phyloP scores from a whole-genome alignment of 371 early-diverging fungal species.

The Mucor irregularis region DNA sequence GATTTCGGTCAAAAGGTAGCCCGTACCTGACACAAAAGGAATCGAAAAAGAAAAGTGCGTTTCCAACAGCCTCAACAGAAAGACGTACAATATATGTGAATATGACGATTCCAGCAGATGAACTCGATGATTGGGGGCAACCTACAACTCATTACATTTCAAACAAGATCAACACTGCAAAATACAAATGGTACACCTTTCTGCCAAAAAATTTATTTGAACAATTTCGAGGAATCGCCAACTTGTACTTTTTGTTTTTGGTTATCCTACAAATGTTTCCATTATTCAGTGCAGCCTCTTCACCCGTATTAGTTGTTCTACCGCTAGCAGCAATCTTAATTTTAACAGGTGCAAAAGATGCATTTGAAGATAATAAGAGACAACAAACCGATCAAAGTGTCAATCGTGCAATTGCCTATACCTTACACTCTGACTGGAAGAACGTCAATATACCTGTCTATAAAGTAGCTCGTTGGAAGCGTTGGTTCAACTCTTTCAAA shows the following conservation, averaged over 20 bases:
- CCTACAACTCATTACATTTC: slow-evolving; percentile 32
- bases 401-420: slow-evolving; percentile 60
- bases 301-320: slow-evolving; percentile 79
- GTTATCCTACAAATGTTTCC: slow-evolving; percentile 87
- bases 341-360: slow-evolving; percentile 93
- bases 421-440: slow-evolving; percentile 52
- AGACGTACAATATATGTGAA: slow-evolving; percentile 49
- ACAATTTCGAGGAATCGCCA: slow-evolving; percentile 92
- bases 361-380: slow-evolving; percentile 91
- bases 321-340: slow-evolving; percentile 84
- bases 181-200: slow-evolving; percentile 86
- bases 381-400: slow-evolving; percentile 82
- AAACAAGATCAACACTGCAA: slow-evolving; percentile 83
- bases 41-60: slow-evolving; percentile 26
- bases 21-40: background rate
- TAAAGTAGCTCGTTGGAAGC: slow-evolving; percentile 38
- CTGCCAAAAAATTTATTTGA: slow-evolving; percentile 92
- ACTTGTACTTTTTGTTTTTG: slow-evolving; percentile 90
- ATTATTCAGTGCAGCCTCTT: slow-evolving; percentile 62
- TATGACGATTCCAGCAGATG: slow-evolving; percentile 38
- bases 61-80: slow-evolving; percentile 43
- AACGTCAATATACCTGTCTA: slow-evolving; percentile 58
- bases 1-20: background rate
- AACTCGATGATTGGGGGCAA: slow-evolving; percentile 46
- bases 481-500: background rate